A percentile compares a stretch with the other conserved stretches of the same genome.
phyloP scores from a whole-genome alignment of 2,329 filamentous ascomycete species.

The Paraphoma chrysanthemicola region DNA sequence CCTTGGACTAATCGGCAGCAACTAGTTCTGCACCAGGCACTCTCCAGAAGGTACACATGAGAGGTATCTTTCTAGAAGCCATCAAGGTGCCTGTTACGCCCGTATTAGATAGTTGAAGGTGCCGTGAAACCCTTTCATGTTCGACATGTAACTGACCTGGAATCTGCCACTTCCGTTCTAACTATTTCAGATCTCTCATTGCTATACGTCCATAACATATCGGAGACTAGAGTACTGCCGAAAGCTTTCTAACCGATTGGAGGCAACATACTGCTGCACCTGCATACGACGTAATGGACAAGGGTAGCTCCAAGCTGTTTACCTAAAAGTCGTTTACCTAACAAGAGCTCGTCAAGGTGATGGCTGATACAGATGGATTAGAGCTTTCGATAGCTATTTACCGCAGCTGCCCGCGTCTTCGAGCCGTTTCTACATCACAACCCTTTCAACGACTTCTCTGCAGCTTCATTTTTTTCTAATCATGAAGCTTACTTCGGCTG shows the following conservation, averaged over 20 bases:
- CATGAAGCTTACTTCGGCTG: conserved; percentile 37
- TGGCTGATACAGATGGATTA: conserved; percentile 30
- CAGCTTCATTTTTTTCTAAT: conserved; percentile 6
- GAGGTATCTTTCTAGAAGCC: conserved; percentile 1
- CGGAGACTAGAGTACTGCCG: conserved; percentile 11
- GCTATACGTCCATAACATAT: conserved; percentile 1
- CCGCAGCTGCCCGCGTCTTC: conserved; percentile 14
- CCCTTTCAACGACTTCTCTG: conserved; percentile 3
- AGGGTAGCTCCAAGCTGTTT: conserved; percentile 42
- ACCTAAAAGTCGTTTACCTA: conserved; percentile 47
- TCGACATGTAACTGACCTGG: background rate
- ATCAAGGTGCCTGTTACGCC: conserved; percentile 17
- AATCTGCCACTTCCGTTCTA: background rate
- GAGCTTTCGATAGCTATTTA: conserved; percentile 29
- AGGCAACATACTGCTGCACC: conserved; percentile 18
- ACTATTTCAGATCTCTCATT: background rate
- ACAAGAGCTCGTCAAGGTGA: conserved; percentile 36
- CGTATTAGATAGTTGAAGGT: background rate
- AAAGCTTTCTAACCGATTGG: conserved; percentile 26
- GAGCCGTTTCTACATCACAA: conserved; percentile 1
- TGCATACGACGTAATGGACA: conserved; percentile 31
- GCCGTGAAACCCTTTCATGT: background rate
- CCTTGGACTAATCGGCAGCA: conserved; percentile 17
- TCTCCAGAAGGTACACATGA: background rate
- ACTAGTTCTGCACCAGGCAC: background rate